A percentile compares a stretch with the other conserved stretches of the same genome.
Conservation (phyloP, 495 filamentous ascomycete species). For the Neurospora terricola region DNA sequence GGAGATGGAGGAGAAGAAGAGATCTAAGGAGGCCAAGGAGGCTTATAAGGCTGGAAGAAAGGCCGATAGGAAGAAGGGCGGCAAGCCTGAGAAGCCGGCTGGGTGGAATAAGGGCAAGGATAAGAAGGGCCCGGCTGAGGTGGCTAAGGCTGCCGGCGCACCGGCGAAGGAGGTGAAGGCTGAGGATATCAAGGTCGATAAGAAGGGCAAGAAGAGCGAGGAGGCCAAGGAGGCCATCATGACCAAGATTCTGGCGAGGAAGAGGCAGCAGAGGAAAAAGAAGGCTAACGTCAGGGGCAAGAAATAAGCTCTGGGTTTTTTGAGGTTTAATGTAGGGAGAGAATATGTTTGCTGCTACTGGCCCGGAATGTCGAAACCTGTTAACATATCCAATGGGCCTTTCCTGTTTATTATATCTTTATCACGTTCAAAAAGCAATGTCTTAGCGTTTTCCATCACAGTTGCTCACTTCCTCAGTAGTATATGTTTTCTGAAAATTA, state of each 20-base stretch:
- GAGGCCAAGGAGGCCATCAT: conserved; percentile 28
- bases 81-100: conserved; percentile 37
- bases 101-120: conserved; percentile 38
- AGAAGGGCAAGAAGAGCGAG: conserved; percentile 16
- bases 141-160: background rate
- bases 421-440: background rate
- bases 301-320: conserved; percentile 4
- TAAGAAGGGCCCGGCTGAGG: conserved; percentile 29
- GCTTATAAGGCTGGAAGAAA: conserved; percentile 13
- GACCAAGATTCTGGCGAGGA: conserved; percentile 39
- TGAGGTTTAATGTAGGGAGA: background rate
- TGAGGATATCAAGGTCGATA: conserved; percentile 4
- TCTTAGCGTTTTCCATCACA: background rate
- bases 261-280: conserved; percentile 40
- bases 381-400: background rate
- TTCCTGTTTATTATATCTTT: background rate
- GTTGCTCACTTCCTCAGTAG: background rate
- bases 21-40: conserved; percentile 1
- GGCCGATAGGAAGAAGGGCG: conserved; percentile 23
- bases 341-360: background rate
- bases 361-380: background rate
- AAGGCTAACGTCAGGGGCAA: conserved; percentile 28
- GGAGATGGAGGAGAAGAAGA: conserved; percentile 31
- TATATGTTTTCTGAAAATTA: too few relatives aligned
- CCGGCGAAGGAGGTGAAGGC: conserved; percentile 3